These are phyloP conservation scores for Corylus heterophylla DNA, from an alignment of 306 rosid genomes.

Conservation along the genomic window DNA sequence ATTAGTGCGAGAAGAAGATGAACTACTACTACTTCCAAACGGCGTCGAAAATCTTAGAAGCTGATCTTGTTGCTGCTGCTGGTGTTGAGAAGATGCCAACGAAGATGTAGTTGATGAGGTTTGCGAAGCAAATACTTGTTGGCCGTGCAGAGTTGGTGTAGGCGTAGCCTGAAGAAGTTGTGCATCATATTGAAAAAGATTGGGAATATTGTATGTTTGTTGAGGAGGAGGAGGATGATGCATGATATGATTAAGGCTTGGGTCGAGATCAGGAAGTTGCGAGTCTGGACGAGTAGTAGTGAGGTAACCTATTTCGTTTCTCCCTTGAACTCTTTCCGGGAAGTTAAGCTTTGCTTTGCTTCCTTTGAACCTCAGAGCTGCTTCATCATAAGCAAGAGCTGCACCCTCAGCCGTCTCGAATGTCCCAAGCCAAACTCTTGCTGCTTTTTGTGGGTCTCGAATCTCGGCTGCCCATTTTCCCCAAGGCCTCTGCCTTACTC, in stretches of 20 bases:
- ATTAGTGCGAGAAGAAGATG: constrained; percentile 37
- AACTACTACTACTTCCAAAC: constrained; percentile 40
- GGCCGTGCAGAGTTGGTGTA: constrained; percentile 21
- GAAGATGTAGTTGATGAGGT: constrained; percentile 14
- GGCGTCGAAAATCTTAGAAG: constrained; percentile 38
- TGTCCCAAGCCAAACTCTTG: constrained; percentile 89
- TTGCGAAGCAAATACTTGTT: constrained; percentile 22
- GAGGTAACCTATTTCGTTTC: constrained; percentile 30
- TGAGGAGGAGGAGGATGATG: constrained; percentile 22
- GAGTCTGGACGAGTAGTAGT: constrained; percentile 29
- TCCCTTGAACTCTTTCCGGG: constrained; percentile 71
- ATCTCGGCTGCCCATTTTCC: constrained; percentile 95
- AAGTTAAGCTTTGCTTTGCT: constrained; percentile 91
- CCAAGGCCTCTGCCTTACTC: constrained; percentile 94
- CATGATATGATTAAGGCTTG: not conserved
- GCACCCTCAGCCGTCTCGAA: constrained; percentile 86
- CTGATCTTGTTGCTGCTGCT: constrained; percentile 29
- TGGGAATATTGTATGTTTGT: constrained; percentile 19
- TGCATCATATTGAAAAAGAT: constrained; percentile 22
- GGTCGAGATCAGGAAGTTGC: constrained; percentile 4
- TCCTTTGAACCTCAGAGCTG: constrained; percentile 89
- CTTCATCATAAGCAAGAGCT: constrained; percentile 78
- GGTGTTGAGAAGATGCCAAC: constrained; percentile 32
- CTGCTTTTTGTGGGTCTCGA: constrained; percentile 80
- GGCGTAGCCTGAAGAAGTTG: constrained; percentile 2